Evolutionary conservation across 129 eudicot species (phyloP).

Genomic region (Artemisia tridentata): DNA sequence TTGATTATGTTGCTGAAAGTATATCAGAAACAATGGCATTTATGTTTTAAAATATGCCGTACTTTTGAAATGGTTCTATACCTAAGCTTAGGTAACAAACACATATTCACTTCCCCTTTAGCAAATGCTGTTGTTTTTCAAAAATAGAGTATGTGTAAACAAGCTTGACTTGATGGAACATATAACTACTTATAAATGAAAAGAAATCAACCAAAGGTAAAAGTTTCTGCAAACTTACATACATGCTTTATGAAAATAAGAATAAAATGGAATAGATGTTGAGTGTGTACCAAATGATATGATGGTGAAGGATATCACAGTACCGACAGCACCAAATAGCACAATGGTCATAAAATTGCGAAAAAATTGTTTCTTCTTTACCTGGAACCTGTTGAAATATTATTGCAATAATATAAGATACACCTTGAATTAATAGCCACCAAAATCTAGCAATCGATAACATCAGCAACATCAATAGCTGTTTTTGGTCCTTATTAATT

Average conservation of each 20-base stretch:
- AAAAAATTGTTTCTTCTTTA: slow-evolving; percentile 83
- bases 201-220: slow-evolving; percentile 3
- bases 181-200: neutral
- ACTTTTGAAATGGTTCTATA: too few relatives aligned
- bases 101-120: too few relatives aligned
- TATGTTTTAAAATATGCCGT: too few relatives aligned
- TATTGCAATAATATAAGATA: slow-evolving; percentile 14
- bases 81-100: too few relatives aligned
- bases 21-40: slow-evolving; percentile 1
- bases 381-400: slow-evolving; percentile 72
- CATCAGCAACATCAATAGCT: neutral
- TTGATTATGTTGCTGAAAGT: slow-evolving; percentile 1
- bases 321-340: slow-evolving; percentile 87
- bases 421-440: slow-evolving; percentile 7
- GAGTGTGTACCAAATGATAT: slow-evolving; percentile 72
- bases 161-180: slow-evolving; percentile 7
- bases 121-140: too few relatives aligned
- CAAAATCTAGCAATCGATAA: neutral
- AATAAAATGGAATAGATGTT: slow-evolving; percentile 7
- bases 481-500: slow-evolving; percentile 2
- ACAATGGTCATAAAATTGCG: slow-evolving; percentile 89
- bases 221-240: too few relatives aligned
- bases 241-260: neutral
- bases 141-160: slow-evolving; percentile 6
- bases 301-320: slow-evolving; percentile 72